phyloP scores from a whole-genome alignment of 2,329 filamentous ascomycete genomes.

The Karstenula rhodostoma region DNA sequence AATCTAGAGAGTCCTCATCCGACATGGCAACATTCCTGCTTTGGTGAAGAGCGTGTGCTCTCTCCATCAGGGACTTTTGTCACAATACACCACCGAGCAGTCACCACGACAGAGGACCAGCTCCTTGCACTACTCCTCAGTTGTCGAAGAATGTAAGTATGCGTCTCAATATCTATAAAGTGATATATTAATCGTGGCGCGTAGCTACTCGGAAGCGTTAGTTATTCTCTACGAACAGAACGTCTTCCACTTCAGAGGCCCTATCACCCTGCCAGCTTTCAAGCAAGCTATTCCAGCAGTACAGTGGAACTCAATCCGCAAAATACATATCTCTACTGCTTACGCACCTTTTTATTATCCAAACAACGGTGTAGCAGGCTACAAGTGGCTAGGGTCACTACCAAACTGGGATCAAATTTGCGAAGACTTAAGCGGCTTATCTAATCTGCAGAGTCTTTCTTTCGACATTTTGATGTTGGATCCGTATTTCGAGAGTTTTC shows the following conservation, averaged over 20 bases:
- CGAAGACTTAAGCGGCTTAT: not conserved
- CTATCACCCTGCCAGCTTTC: conserved; percentile 1
- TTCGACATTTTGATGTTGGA: conserved; percentile 4
- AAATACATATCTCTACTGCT: conserved; percentile 11
- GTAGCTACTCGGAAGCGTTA: conserved; percentile 16
- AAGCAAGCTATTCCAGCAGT: conserved; percentile 7
- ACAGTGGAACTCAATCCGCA: conserved; percentile 10
- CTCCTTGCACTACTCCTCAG: conserved; percentile 14
- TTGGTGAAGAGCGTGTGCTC: conserved; percentile 5
- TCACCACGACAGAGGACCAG: conserved; percentile 16
- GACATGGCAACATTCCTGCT: conserved; percentile 20
- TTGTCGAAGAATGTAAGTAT: conserved; percentile 13
- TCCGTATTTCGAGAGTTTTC: not conserved
- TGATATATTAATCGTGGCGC: not conserved
- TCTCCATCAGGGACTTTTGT: not conserved
- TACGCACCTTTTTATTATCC: not conserved
- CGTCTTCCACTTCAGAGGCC: conserved; percentile 16
- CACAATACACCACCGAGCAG: not conserved
- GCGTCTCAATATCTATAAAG: not conserved
- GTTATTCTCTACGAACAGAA: conserved; percentile 12
- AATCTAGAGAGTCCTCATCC: conserved; percentile 17
- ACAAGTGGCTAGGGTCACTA: not conserved
- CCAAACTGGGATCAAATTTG: conserved; percentile 11
- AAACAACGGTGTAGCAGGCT: not conserved
- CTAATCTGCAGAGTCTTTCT: conserved; percentile 3